Conservation (phyloP, 768 basidiomycete genomes). For the Hypsizygus marmoreus region DNA sequence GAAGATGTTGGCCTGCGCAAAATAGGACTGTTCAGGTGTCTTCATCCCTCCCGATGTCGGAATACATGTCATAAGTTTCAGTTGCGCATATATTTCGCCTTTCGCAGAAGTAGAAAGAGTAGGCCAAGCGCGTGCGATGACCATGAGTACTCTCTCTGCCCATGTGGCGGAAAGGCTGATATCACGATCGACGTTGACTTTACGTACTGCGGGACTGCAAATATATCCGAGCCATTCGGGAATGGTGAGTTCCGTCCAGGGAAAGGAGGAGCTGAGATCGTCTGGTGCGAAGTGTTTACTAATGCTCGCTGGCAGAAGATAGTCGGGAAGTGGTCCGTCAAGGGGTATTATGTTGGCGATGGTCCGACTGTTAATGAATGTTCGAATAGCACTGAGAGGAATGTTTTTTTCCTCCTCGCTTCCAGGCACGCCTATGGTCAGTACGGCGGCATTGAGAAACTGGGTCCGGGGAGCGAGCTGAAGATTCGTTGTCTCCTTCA, state of each 20-base stretch:
- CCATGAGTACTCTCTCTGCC: constrained; percentile 76
- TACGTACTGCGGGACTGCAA: constrained; percentile 44
- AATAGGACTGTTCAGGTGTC: constrained; percentile 74
- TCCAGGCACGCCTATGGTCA: constrained; percentile 41
- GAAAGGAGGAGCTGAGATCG: constrained; percentile 56
- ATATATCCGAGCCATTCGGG: constrained; percentile 77
- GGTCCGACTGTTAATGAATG: constrained; percentile 67
- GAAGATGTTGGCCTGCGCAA: constrained; percentile 84
- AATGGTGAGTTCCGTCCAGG: constrained; percentile 78
- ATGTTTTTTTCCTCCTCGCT: constrained; percentile 55
- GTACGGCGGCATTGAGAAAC: constrained; percentile 71
- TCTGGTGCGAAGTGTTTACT: constrained; percentile 59
- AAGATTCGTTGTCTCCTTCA: constrained; percentile 34
- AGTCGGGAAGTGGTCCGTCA: constrained; percentile 74
- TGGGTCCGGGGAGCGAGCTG: constrained; percentile 52
- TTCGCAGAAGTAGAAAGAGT: constrained; percentile 53
- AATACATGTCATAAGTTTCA: constrained; percentile 59
- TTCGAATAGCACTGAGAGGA: constrained; percentile 68
- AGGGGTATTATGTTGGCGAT: constrained; percentile 58
- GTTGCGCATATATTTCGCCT: constrained; percentile 45
- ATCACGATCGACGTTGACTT: constrained; percentile 53
- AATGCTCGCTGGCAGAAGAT: constrained; percentile 69
- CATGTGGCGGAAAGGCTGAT: constrained; percentile 67
- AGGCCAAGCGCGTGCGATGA: constrained; percentile 74
- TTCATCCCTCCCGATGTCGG: constrained; percentile 78